phyloP scores from a whole-genome alignment of 768 basidiomycete genomes.

The Daedalea quercina region DNA sequence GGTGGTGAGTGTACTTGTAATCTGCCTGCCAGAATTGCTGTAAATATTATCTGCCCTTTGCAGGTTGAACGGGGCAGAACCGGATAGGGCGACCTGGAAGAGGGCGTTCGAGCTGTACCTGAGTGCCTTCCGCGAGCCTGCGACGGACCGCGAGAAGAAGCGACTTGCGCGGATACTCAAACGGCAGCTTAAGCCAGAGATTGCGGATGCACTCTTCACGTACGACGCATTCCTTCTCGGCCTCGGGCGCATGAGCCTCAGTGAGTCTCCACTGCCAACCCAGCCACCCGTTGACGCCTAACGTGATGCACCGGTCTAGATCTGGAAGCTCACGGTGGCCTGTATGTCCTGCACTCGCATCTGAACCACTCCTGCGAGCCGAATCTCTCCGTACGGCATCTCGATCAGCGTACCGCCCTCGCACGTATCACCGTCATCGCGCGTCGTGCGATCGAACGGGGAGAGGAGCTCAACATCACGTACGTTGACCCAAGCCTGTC shows the following conservation, averaged over 20 bases:
- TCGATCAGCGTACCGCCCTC: slow-evolving; percentile 62
- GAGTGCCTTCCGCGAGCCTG: slow-evolving; percentile 58
- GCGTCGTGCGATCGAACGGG: slow-evolving; percentile 49
- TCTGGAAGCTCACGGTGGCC: slow-evolving; percentile 82
- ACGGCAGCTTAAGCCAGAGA: slow-evolving; percentile 35
- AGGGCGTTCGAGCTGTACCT: slow-evolving; percentile 52
- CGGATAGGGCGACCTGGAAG: slow-evolving; percentile 63
- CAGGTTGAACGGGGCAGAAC: slow-evolving; percentile 38
- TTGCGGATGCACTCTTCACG: slow-evolving; percentile 58
- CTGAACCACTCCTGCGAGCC: slow-evolving; percentile 83
- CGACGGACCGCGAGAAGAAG: slow-evolving; percentile 42
- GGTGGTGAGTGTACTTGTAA: slow-evolving; percentile 27
- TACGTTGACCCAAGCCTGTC: slow-evolving; percentile 68
- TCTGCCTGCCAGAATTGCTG: neutral
- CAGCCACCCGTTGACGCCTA: neutral
- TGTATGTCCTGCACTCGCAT: slow-evolving; percentile 83
- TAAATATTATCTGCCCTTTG: neutral
- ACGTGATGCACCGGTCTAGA: neutral
- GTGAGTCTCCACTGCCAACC: too few species aligned
- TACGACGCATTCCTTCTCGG: slow-evolving; percentile 72
- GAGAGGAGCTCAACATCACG: slow-evolving; percentile 71
- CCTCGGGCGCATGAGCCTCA: slow-evolving; percentile 74
- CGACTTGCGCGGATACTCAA: slow-evolving; percentile 53
- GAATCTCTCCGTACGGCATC: slow-evolving; percentile 72
- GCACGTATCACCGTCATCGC: slow-evolving; percentile 75